phyloP scores from a whole-genome alignment of 306 rosid species.

The Pterocarpus macrocarpus region DNA sequence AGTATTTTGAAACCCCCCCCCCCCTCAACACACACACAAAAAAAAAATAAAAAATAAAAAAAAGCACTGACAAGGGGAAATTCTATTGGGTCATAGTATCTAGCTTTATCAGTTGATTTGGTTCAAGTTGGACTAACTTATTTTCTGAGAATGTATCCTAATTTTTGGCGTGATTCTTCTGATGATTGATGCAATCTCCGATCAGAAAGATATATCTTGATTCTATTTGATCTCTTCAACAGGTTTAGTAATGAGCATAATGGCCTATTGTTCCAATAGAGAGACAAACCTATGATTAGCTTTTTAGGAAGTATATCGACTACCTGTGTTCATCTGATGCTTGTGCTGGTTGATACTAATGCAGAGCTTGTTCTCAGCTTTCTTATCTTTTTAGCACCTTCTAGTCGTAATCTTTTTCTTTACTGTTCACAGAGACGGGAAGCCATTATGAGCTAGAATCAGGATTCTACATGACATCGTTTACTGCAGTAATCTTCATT shows the following conservation, averaged over 20 bases:
- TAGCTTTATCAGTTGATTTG: slow-evolving; percentile 17
- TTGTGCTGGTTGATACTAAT: slow-evolving; percentile 20
- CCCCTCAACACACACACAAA: no score
- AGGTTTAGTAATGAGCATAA: neutral
- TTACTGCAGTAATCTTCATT: slow-evolving; percentile 70
- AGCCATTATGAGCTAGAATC: slow-evolving; percentile 70
- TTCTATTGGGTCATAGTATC: neutral
- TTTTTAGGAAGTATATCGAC: neutral
- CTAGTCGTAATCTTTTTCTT: slow-evolving; percentile 18
- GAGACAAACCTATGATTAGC: neutral
- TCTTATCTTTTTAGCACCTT: slow-evolving; percentile 12
- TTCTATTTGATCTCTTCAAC: neutral
- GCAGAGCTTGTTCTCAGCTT: neutral
- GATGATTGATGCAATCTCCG: neutral
- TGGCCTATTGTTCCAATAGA: neutral
- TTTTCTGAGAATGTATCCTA: neutral
- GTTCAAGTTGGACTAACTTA: slow-evolving; percentile 16
- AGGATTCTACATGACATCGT: slow-evolving; percentile 83
- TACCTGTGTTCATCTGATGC: neutral
- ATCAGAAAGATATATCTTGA: no score
- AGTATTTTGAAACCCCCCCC: neutral
- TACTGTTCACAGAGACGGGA: slow-evolving; percentile 64
- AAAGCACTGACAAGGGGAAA: neutral
- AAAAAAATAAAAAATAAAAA: no score
- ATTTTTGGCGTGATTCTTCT: neutral